Evolutionary conservation across 2,329 filamentous ascomycete genomes (phyloP), one percentile per base, ranked within the genome.

Genomic region (Aureobasidium sp.): DNA sequence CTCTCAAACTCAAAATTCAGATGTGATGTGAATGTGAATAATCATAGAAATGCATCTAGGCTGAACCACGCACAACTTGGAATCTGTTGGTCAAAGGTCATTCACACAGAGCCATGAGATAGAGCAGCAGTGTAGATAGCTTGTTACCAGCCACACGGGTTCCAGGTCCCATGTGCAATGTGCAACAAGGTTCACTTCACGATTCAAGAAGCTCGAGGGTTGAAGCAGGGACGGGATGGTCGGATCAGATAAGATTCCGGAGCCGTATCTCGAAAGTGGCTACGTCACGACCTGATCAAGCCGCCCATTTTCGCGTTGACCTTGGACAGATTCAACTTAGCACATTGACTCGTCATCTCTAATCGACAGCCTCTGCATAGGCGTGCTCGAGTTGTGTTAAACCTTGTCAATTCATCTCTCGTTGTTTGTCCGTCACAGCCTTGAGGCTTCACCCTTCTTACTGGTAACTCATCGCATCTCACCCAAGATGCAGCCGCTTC

Each of bases 401-500:
- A 44, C 21, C 34, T 11, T 34, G 34, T 21, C 25, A 32, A 25
- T 4, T 34, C 36, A 41, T 21, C 16, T 13, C 27, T 44, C 36
- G 37, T 55, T 15, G 39, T 55, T 30, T 34, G 25, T 30, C 32
- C 3, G 21, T 34, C 16, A 16, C 9, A 11, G n/a, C 41, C 39
- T 55, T 13, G 29, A 30, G 15, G 37, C 29, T 37, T 57, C 53
- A 8, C 32, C 9, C 32, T 27, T 27, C 5, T 10, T 49, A 30
- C 55, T 59, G 41, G 32, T 30, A 34, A 15, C 45, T 39, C 27
- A 10, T 30, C n/a, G 42, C 54, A 48, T 59, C 44, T 30, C 55
- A 3, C 41, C 54, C 55, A 60, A 9, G 47, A 60, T 60, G 57
- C 57, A 60, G 47, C 47, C 57, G 57, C 45, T 60, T n/a, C 45